Evolutionary conservation across 257 asterid species (phyloP).

Genomic region (Verbena officinalis): DNA sequence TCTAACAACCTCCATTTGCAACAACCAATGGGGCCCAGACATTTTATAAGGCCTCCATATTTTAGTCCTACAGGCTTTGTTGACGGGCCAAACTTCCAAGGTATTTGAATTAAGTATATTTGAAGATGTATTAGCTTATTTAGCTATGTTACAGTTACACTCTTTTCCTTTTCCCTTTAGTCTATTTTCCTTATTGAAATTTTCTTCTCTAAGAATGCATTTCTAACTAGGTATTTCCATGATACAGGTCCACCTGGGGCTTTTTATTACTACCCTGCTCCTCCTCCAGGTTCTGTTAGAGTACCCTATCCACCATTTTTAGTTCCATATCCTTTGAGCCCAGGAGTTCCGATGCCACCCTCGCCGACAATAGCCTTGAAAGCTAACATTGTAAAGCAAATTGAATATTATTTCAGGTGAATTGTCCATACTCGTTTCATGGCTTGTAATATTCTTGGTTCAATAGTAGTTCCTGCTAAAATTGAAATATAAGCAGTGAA

Average conservation of each 20-base stretch:
- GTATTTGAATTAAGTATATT: constrained; percentile 37
- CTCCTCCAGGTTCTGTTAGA: constrained; percentile 66
- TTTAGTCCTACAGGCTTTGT: constrained; percentile 52
- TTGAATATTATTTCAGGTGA: constrained; percentile 98
- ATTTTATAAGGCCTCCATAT: constrained; percentile 60
- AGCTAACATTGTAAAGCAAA: constrained; percentile 67
- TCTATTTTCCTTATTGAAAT: not conserved
- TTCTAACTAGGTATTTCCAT: constrained; percentile 30
- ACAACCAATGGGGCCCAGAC: constrained; percentile 64
- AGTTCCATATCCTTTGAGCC: constrained; percentile 55
- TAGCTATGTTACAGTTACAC: not conserved
- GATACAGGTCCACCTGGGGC: constrained; percentile 82
- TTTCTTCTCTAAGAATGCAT: constrained; percentile 15
- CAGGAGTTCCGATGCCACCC: constrained; percentile 61
- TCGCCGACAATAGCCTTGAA: constrained; percentile 52
- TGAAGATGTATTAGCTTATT: not conserved
- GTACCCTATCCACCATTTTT: constrained; percentile 63
- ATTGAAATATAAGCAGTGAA: not conserved
- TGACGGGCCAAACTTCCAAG: constrained; percentile 66
- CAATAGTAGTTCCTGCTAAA: constrained; percentile 18
- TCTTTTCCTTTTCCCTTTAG: not conserved
- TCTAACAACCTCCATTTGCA: constrained; percentile 53
- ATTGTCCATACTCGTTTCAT: constrained; percentile 15
- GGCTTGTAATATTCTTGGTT: constrained; percentile 24
- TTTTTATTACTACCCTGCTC: constrained; percentile 56